Evolutionary conservation across 371 early-diverging fungal genomes (phyloP).

Genomic region (Mucor ambiguus): DNA sequence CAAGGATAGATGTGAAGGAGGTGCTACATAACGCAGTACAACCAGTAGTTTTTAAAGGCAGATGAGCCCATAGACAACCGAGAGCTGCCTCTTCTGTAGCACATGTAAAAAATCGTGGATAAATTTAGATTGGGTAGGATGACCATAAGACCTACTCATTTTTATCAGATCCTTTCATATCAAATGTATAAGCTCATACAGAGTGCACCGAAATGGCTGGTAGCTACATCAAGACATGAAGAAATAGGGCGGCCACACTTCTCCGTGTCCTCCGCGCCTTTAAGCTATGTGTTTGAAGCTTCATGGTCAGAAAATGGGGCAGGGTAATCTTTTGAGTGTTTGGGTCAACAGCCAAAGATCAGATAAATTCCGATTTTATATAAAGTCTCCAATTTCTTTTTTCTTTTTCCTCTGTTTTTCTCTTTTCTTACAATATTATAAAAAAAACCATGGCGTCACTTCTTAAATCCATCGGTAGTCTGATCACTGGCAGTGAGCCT

Average conservation of each 20-base stretch:
- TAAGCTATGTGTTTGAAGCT: background rate
- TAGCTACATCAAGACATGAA: no score
- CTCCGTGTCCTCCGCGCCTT: slow-evolving; percentile 2
- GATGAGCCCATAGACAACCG: background rate
- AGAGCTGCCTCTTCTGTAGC: background rate
- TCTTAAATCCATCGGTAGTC: background rate
- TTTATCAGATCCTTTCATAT: slow-evolving; percentile 5
- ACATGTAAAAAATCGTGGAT: background rate
- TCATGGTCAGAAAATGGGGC: background rate
- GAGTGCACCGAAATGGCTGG: no score
- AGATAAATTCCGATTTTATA: slow-evolving; percentile 19
- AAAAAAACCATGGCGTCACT: slow-evolving; percentile 17
- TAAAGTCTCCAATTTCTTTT: background rate
- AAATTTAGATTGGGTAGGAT: background rate
- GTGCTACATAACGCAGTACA: background rate
- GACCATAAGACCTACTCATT: background rate
- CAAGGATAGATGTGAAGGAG: slow-evolving; percentile 5
- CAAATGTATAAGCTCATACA: background rate
- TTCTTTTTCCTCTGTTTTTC: slow-evolving; percentile 11
- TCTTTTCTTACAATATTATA: background rate
- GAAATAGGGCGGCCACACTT: background rate
- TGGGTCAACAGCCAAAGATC: slow-evolving; percentile 5
- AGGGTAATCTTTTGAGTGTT: background rate
- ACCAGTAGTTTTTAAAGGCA: background rate
- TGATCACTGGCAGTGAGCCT: background rate